Percentiles rank a stretch among this genome's conserved stretches.
Conservation (phyloP, 2,329 filamentous ascomycete genomes). For the Fusarium nanum region DNA sequence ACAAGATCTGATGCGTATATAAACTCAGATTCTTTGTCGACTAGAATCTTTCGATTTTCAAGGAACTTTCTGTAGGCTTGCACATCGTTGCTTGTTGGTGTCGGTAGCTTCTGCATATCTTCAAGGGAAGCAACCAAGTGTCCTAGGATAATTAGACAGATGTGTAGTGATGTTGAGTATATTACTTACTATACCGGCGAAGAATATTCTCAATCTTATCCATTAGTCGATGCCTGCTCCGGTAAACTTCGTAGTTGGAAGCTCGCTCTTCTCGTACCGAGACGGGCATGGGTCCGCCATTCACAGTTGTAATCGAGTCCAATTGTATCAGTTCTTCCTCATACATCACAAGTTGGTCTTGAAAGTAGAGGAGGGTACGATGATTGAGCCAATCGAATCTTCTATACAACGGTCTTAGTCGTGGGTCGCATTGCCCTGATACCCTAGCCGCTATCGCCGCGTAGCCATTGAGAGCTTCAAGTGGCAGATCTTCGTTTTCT, state of each 20-base stretch:
- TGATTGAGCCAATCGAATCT: conserved; percentile 87
- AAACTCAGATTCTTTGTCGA: conserved; percentile 69
- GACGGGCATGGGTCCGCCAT: conserved; percentile 42
- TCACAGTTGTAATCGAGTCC: conserved; percentile 68
- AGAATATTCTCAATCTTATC: conserved; percentile 8
- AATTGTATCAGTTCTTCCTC: conserved; percentile 80
- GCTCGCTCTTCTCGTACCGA: conserved; percentile 28
- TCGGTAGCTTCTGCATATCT: conserved; percentile 61
- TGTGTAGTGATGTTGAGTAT: no score
- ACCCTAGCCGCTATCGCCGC: conserved; percentile 70
- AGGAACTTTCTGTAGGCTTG: conserved; percentile 66
- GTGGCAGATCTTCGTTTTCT: conserved; percentile 54
- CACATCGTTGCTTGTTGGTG: conserved; percentile 62
- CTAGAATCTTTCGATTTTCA: conserved; percentile 61
- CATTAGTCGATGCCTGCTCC: conserved; percentile 6
- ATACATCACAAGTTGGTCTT: conserved; percentile 84
- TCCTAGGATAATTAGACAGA: conserved; percentile 54
- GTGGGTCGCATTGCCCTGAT: conserved; percentile 42
- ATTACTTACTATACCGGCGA: conserved; percentile 26
- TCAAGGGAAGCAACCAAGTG: conserved; percentile 69
- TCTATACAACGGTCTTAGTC: conserved; percentile 76
- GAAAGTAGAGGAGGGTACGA: conserved; percentile 82
- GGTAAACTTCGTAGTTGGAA: not conserved
- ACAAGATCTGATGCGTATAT: conserved; percentile 55
- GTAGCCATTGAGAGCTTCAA: conserved; percentile 65